Conservation (phyloP, 164 flowering plant species). For the Berberis vulgaris region DNA sequence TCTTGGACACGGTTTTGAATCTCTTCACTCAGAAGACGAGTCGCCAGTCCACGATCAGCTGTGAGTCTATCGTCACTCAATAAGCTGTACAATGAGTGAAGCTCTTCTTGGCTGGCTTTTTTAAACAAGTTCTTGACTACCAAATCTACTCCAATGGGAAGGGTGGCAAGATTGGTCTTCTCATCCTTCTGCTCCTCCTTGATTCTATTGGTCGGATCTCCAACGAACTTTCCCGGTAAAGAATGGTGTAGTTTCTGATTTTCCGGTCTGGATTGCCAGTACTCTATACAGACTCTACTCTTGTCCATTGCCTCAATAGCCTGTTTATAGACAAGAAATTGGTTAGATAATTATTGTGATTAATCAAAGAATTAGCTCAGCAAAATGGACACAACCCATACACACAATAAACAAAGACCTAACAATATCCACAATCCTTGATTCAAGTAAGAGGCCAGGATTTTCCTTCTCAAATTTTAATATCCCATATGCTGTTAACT, state of each 20-base stretch:
- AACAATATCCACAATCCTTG: no score
- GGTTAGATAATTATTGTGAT: not conserved
- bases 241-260: slow-evolving; percentile 24
- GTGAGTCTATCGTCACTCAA: slow-evolving; percentile 25
- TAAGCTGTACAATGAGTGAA: slow-evolving; percentile 31
- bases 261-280: slow-evolving; percentile 65
- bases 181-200: slow-evolving; percentile 11
- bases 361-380: no score
- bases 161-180: not conserved
- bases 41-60: slow-evolving; percentile 18
- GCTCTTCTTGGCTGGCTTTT: slow-evolving; percentile 65
- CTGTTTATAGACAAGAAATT: slow-evolving; percentile 7
- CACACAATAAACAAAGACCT: no score
- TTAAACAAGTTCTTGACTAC: slow-evolving; percentile 43
- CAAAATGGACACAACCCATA: no score
- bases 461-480: no score
- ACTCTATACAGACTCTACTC: slow-evolving; percentile 50
- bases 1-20: slow-evolving; percentile 33
- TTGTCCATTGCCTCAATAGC: slow-evolving; percentile 47
- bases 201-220: slow-evolving; percentile 4
- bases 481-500: no score
- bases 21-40: slow-evolving; percentile 42
- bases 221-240: slow-evolving; percentile 6
- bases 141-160: slow-evolving; percentile 19
- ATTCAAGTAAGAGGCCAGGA: no score